Conservation (phyloP, 345 rosid genomes). For the Carallia brachiata region DNA sequence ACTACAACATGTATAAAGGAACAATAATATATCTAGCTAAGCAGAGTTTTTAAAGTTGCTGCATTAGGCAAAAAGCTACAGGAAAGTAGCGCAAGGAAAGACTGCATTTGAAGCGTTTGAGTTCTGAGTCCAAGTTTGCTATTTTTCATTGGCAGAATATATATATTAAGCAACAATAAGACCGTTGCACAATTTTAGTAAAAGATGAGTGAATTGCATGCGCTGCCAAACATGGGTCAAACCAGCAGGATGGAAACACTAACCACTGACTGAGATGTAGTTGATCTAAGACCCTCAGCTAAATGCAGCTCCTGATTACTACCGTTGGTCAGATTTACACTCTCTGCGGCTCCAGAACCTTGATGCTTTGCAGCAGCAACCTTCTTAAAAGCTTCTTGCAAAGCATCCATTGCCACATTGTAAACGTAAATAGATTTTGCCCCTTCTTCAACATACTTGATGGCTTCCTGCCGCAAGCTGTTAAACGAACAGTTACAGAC, state of each 20-base stretch:
- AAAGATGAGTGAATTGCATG: not conserved
- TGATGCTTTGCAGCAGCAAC: conserved; percentile 40
- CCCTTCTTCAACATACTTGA: conserved; percentile 57
- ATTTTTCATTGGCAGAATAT: not conserved
- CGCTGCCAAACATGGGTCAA: not conserved
- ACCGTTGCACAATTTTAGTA: not conserved
- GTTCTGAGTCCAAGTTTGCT: not conserved
- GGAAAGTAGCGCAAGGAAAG: not conserved
- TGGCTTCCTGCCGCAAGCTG: conserved; percentile 59
- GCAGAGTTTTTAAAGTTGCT: not conserved
- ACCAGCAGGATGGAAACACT: conserved; percentile 22
- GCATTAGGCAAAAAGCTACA: not conserved
- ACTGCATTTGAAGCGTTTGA: not conserved
- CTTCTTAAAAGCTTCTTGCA: conserved; percentile 58
- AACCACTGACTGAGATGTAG: conserved; percentile 44
- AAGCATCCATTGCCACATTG: conserved; percentile 43
- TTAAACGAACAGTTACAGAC: conserved; percentile 57
- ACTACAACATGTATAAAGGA: too few relatives aligned
- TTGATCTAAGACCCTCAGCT: conserved; percentile 36
- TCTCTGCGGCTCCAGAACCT: conserved; percentile 37
- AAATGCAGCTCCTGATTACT: conserved; percentile 37
- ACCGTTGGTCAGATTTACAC: conserved; percentile 35
- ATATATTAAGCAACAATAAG: not conserved
- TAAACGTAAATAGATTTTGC: conserved; percentile 42
- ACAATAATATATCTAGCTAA: too few relatives aligned